Evolutionary conservation across 352 stramenopile species (phyloP).

Genomic region (Peronosclerospora sorghi): DNA sequence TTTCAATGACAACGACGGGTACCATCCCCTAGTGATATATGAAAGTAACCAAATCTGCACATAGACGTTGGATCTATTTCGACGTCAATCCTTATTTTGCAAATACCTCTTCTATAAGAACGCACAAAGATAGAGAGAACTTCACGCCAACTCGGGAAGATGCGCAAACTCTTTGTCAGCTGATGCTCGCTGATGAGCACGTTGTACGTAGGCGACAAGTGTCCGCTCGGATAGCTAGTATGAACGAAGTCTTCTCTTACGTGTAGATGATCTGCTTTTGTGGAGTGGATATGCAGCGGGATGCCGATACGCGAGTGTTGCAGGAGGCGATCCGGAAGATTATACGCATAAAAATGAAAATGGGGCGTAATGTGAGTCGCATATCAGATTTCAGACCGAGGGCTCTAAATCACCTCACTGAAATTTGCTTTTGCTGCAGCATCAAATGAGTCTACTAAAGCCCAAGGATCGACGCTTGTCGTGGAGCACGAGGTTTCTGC

Average conservation of each 20-base stretch:
- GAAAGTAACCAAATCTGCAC: too few relatives aligned
- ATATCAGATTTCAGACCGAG: neutral
- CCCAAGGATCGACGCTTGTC: constrained; percentile 12
- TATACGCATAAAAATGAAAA: constrained; percentile 39
- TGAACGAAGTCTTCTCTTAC: neutral
- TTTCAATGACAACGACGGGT: too few relatives aligned
- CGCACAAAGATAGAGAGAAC: too few relatives aligned
- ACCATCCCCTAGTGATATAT: too few relatives aligned
- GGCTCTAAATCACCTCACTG: neutral
- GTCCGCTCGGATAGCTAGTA: neutral
- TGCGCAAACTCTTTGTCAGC: constrained; percentile 12
- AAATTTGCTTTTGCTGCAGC: constrained; percentile 13
- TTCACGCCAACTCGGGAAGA: constrained; percentile 11
- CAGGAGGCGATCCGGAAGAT: constrained; percentile 31
- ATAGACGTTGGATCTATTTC: too few relatives aligned
- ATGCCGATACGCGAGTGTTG: constrained; percentile 13
- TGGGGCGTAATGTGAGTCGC: constrained; percentile 24
- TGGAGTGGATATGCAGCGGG: constrained; percentile 15
- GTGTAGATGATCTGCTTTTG: constrained; percentile 41
- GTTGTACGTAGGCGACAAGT: constrained; percentile 15
- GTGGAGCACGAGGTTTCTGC: constrained; percentile 27
- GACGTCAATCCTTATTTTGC: too few relatives aligned
- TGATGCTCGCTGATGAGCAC: constrained; percentile 29
- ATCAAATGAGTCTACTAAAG: constrained; percentile 30
- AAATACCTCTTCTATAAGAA: too few relatives aligned